Base-by-base conservation (phyloP, 345 rosid species). In the Pseudoturritis turrita region DNA sequence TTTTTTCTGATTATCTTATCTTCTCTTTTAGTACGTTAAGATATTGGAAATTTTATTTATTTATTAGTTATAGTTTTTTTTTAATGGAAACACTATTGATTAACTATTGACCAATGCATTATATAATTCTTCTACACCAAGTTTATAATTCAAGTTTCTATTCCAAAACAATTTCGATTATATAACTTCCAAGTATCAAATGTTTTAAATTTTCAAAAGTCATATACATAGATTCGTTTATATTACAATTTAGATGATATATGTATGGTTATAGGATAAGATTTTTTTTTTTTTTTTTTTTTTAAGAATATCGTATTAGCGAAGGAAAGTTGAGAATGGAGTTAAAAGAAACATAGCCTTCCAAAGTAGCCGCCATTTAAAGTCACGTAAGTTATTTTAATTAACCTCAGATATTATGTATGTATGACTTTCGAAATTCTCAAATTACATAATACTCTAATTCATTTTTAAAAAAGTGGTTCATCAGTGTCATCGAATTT, bases 351-450 rank as follows among this genome's bases (percentile, higher is more conserved):
- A 61, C 68, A 51, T 68, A 61, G 69, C 53, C 33, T 61, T 50
- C 52, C 9, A 71, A 51, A 71, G 9, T 60, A 71, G 70, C 74
- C 57, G 64, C 62, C 79, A 36, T 68, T 68, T 45, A 61, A 75
- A 60, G 63, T 41, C 56, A 75, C 74, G 62, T 52, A 60, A 22
- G 23, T 50, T 33, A 51, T n/a, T n/a, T 58, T 23, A 33, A 60
- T 33, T 10, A 52, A 68, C 17, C 57, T 60, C 41, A 57, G 6
- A 47, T 36, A 59, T 36, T 73, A 9, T 47, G 25, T 73, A 9
- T 47, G 25, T 39, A 35, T 22, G 62, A 15, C 44, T 65, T 65
- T 19, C 15, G 9, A 25, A 62, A 23, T n/a, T 62, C 22, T 55
- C 50, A 65, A 26, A 47, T 36, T 65, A 36, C 40, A 45, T 43